phyloP scores from a whole-genome alignment of 305 asterid species.

The Caryopteris hybrid region DNA sequence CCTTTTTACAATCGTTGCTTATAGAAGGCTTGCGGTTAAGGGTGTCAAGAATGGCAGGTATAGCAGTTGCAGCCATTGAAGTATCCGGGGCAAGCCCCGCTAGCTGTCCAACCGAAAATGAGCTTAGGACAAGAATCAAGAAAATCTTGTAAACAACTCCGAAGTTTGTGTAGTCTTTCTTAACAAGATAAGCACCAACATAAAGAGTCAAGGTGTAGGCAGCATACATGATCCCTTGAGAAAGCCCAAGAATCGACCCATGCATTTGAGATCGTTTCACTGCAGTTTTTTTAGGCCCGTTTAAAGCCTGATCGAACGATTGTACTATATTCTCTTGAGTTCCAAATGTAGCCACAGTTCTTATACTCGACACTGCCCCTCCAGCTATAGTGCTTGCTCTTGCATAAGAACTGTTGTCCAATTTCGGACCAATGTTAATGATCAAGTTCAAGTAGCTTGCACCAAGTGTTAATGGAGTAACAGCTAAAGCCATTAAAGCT shows the following conservation, averaged over 20 bases:
- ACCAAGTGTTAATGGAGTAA: conserved; percentile 77
- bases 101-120: conserved; percentile 87
- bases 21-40: conserved; percentile 57
- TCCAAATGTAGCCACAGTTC: conserved; percentile 77
- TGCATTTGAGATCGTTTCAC: conserved; percentile 53
- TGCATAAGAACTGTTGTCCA: conserved; percentile 63
- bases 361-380: conserved; percentile 71
- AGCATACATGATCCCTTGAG: conserved; percentile 79
- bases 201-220: conserved; percentile 68
- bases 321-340: conserved; percentile 58
- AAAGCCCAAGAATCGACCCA: conserved; percentile 63
- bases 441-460: conserved; percentile 75
- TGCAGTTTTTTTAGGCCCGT: conserved; percentile 49
- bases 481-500: conserved; percentile 56
- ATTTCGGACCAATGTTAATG: conserved; percentile 61
- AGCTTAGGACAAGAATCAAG: conserved; percentile 80
- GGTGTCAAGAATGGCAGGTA: conserved; percentile 50
- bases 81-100: conserved; percentile 96
- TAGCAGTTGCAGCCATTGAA: conserved; percentile 55
- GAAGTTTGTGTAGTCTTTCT: conserved; percentile 36
- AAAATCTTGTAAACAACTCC: conserved; percentile 77
- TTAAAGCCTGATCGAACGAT: conserved; percentile 57
- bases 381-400: conserved; percentile 74
- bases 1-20: conserved; percentile 28
- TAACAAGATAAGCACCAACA: conserved; percentile 73